These are phyloP conservation scores for Rozella allomycis DNA, from an alignment of 371 early-diverging fungal species.

Conservation along the genomic window DNA sequence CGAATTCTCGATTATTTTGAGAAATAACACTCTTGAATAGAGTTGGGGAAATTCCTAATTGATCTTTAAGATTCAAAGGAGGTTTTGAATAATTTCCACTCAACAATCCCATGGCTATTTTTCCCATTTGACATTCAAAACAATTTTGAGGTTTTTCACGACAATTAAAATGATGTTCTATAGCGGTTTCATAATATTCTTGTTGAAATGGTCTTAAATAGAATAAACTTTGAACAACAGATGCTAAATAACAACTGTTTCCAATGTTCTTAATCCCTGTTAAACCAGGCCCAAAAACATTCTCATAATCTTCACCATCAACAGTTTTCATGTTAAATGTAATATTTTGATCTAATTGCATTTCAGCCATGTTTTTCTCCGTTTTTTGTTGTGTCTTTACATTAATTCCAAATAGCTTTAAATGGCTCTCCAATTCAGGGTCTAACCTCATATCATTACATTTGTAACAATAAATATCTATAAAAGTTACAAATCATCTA, in stretches of 20 bases:
- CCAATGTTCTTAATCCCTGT: slow-evolving; percentile 86
- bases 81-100: slow-evolving; percentile 55
- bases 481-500: background rate
- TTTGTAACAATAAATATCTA: slow-evolving; percentile 76
- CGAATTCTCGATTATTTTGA: slow-evolving; percentile 70
- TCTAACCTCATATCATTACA: slow-evolving; percentile 68
- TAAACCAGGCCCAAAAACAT: slow-evolving; percentile 66
- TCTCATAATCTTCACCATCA: slow-evolving; percentile 63
- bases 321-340: slow-evolving; percentile 89
- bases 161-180: slow-evolving; percentile 44
- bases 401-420: slow-evolving; percentile 70
- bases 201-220: background rate
- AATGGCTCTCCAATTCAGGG: slow-evolving; percentile 47
- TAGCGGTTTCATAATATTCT: slow-evolving; percentile 24
- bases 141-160: slow-evolving; percentile 39
- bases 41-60: slow-evolving; percentile 35
- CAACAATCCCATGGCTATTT: slow-evolving; percentile 65
- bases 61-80: slow-evolving; percentile 12
- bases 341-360: slow-evolving; percentile 85
- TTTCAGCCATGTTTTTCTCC: slow-evolving; percentile 70
- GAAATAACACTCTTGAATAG: slow-evolving; percentile 83
- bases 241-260: slow-evolving; percentile 65
- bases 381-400: slow-evolving; percentile 60
- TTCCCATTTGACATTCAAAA: slow-evolving; percentile 67
- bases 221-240: slow-evolving; percentile 54